Conservation (phyloP, 306 rosid genomes). For the Trifolium subterraneum region DNA sequence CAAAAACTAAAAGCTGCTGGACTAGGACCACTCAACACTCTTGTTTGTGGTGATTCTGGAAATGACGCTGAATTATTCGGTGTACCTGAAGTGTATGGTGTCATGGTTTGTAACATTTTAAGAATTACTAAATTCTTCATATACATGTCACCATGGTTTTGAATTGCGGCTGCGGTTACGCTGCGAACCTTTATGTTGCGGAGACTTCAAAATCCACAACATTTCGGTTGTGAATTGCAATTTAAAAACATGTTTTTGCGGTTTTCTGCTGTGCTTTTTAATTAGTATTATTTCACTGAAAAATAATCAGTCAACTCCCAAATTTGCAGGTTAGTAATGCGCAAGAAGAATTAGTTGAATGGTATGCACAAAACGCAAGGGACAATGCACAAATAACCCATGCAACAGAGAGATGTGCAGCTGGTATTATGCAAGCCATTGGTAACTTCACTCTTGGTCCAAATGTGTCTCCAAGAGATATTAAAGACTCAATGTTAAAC, state of each 20-base stretch:
- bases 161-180: no score
- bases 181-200: no score
- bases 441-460: conserved; percentile 71
- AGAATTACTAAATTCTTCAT: conserved; percentile 30
- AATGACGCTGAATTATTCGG: conserved; percentile 77
- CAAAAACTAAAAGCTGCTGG: conserved; percentile 55
- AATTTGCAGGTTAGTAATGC: conserved; percentile 73
- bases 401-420: conserved; percentile 83
- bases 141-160: neutral
- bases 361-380: conserved; percentile 64
- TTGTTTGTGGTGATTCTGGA: conserved; percentile 96
- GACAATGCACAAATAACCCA: conserved; percentile 53
- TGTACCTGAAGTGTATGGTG: conserved; percentile 70
- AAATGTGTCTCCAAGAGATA: conserved; percentile 74
- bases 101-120: conserved; percentile 62
- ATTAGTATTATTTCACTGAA: conserved; percentile 36
- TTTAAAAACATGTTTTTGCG: no score
- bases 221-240: no score
- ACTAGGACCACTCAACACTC: conserved; percentile 60
- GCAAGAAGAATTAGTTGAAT: conserved; percentile 71
- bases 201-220: no score
- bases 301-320: neutral
- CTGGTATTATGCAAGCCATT: conserved; percentile 80
- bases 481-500: conserved; percentile 46
- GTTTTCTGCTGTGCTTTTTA: conserved; percentile 9